These are phyloP conservation scores for Diaporthe aspalathi DNA, from an alignment of 2,329 filamentous ascomycete species.

Conservation along the genomic window DNA sequence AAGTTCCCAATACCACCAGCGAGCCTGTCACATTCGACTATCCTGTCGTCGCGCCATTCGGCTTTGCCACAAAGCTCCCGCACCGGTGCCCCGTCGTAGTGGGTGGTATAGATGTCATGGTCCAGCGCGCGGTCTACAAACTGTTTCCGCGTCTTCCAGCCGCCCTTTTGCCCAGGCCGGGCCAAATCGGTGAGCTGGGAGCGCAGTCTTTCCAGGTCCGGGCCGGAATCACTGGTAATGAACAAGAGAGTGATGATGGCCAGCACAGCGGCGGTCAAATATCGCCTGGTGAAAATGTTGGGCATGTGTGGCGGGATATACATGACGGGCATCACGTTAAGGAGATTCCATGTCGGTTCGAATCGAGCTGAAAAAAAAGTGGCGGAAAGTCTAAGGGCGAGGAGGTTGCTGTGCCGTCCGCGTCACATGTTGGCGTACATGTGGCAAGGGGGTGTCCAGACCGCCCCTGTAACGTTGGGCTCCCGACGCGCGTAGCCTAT, in stretches of 20 bases:
- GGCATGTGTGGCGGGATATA: background rate
- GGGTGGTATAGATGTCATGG: slow-evolving; percentile 33
- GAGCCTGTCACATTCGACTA: slow-evolving; percentile 33
- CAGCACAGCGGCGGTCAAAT: background rate
- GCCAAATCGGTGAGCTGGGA: background rate
- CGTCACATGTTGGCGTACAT: background rate
- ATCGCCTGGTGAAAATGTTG: background rate
- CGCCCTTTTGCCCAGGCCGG: background rate
- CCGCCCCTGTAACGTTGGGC: background rate
- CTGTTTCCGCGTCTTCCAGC: slow-evolving; percentile 30
- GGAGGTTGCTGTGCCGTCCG: background rate
- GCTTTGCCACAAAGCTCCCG: slow-evolving; percentile 33
- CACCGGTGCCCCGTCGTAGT: slow-evolving; percentile 31
- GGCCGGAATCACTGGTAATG: background rate
- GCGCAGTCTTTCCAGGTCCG: background rate
- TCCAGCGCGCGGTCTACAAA: slow-evolving; percentile 28
- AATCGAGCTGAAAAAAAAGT: background rate
- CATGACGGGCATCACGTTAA: slow-evolving; percentile 23
- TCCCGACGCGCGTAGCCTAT: background rate
- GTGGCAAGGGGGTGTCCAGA: slow-evolving; percentile 10
- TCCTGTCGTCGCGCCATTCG: slow-evolving; percentile 35
- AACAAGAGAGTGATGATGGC: slow-evolving; percentile 4
- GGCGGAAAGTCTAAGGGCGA: background rate
- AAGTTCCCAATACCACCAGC: slow-evolving; percentile 39
- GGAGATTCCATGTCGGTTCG: background rate